Evolutionary conservation across 2,329 filamentous ascomycete species (phyloP).

Genomic region (Zasmidium citrigriseum): DNA sequence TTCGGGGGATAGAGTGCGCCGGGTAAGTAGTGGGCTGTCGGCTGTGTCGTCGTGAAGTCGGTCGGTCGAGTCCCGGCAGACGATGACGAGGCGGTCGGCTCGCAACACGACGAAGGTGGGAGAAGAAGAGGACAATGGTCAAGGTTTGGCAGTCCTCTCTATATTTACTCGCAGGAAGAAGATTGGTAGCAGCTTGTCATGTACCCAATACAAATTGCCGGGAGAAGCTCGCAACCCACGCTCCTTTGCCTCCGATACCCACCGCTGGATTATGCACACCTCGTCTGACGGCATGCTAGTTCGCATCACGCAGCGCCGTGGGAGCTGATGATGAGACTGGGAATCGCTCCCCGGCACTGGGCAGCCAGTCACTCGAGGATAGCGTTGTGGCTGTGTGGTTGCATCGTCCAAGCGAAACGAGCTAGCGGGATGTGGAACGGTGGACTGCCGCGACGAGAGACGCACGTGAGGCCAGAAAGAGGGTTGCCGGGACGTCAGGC

Average conservation of each 20-base stretch:
- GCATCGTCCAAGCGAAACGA: slow-evolving; percentile 1
- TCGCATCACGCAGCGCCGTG: slow-evolving; percentile 5
- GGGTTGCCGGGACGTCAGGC: background rate
- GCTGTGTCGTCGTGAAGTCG: background rate
- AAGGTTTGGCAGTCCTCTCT: background rate
- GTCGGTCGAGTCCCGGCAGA: background rate
- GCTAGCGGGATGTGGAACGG: background rate
- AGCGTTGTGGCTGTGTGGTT: slow-evolving; percentile 11
- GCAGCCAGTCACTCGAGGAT: background rate
- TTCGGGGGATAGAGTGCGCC: too few relatives aligned
- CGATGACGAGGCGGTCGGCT: background rate
- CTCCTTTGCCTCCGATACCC: background rate
- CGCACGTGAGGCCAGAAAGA: background rate
- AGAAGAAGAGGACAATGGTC: background rate
- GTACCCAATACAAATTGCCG: background rate
- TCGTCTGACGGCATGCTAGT: slow-evolving; percentile 11
- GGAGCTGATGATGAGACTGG: slow-evolving; percentile 10
- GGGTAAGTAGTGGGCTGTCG: too few relatives aligned
- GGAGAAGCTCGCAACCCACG: slow-evolving; percentile 2
- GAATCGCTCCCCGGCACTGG: slow-evolving; percentile 2
- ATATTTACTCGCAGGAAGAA: background rate
- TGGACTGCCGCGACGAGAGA: background rate
- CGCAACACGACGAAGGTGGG: background rate
- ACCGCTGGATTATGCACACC: slow-evolving; percentile 1
- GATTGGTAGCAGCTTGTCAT: slow-evolving; percentile 1